Percentiles rank a stretch among this genome's conserved stretches.
Evolutionary conservation across 768 basidiomycete genomes (phyloP).

Genomic region (Chlorophyllum brunneum): DNA sequence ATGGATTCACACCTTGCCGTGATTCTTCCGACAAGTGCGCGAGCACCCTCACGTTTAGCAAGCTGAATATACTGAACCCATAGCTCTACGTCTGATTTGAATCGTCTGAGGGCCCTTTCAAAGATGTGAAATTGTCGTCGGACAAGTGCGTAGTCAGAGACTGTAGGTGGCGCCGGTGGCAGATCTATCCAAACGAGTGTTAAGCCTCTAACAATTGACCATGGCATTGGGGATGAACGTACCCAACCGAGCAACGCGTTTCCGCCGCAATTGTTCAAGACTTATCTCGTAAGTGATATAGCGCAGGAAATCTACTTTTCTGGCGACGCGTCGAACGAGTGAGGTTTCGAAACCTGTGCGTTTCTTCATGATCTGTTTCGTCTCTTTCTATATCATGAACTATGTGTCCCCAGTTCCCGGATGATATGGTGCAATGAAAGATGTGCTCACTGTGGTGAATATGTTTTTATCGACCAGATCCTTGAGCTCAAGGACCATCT

Average conservation of each 20-base stretch:
- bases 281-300: conserved; percentile 93
- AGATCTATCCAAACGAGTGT: conserved; percentile 29
- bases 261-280: conserved; percentile 75
- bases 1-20: conserved; percentile 61
- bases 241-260: conserved; percentile 74
- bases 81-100: conserved; percentile 81
- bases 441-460: conserved; percentile 65
- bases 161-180: conserved; percentile 46
- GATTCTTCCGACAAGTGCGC: conserved; percentile 75
- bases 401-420: conserved; percentile 14
- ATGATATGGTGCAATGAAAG: not conserved
- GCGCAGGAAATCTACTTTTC: conserved; percentile 84
- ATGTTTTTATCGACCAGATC: conserved; percentile 83
- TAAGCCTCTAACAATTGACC: conserved; percentile 1
- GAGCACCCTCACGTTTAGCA: conserved; percentile 76
- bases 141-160: conserved; percentile 84
- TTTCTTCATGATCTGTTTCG: conserved; percentile 80
- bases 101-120: conserved; percentile 83
- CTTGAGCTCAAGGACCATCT: conserved; percentile 95
- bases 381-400: conserved; percentile 53
- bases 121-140: conserved; percentile 86
- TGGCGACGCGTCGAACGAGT: conserved; percentile 77
- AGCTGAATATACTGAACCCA: conserved; percentile 90
- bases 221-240: conserved; percentile 19
- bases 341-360: conserved; percentile 81